phyloP scores from a whole-genome alignment of 352 stramenopile species.

The Phytophthora lateralis region DNA sequence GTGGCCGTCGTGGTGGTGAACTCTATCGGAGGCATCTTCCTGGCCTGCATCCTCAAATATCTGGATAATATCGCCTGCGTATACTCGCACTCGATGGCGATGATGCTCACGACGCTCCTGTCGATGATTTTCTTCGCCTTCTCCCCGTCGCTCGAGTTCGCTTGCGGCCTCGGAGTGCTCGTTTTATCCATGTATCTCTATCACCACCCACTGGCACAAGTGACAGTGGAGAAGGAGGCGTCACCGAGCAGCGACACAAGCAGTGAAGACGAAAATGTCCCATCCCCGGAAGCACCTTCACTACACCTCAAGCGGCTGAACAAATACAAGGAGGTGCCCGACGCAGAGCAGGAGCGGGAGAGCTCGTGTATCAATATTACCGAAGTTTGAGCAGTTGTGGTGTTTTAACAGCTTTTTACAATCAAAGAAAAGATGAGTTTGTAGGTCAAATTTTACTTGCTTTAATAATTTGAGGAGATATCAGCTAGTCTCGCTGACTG shows the following conservation, averaged over 20 bases:
- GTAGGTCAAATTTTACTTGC: background rate
- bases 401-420: background rate
- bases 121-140: constrained; percentile 89
- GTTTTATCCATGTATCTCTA: constrained; percentile 90
- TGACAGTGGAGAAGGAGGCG: constrained; percentile 1
- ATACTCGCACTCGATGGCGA: constrained; percentile 84
- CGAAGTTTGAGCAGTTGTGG: constrained; percentile 6
- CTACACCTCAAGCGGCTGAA: constrained; percentile 13
- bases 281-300: background rate
- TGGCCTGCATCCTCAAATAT: constrained; percentile 89
- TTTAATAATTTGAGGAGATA: no score
- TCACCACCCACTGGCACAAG: constrained; percentile 57
- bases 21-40: constrained; percentile 69
- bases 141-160: constrained; percentile 82
- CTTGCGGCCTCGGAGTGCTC: constrained; percentile 73
- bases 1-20: constrained; percentile 77
- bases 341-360: background rate
- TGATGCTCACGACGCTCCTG: constrained; percentile 89
- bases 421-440: background rate
- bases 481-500: no score
- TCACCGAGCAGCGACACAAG: constrained; percentile 17
- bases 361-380: constrained; percentile 1
- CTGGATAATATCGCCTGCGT: constrained; percentile 89
- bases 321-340: constrained; percentile 23
- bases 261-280: constrained; percentile 15